A percentile compares a stretch with the other conserved stretches of the same genome.
These are phyloP conservation scores for Veloporphyrellus conicus DNA, from an alignment of 1,284 basidiomycete genomes.

Conservation along the genomic window DNA sequence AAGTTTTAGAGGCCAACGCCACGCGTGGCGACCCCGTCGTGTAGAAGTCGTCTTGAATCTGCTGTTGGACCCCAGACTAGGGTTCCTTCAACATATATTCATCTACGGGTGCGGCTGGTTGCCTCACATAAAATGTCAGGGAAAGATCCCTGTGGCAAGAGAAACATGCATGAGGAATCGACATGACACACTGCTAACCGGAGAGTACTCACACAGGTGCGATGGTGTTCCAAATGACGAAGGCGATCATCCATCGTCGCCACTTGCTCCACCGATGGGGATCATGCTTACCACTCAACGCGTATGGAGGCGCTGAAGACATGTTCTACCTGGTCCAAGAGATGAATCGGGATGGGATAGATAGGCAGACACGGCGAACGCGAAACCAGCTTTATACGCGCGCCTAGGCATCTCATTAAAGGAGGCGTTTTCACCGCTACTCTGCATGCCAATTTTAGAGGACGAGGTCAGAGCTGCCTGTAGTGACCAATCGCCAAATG, in stretches of 20 bases:
- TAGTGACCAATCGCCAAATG: constrained; percentile 24
- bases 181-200: not conserved
- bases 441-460: not conserved
- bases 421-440: not conserved
- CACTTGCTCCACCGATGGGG: constrained; percentile 28
- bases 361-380: not conserved
- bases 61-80: constrained; percentile 28
- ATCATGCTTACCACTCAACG: constrained; percentile 19
- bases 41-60: constrained; percentile 25
- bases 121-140: constrained; percentile 28
- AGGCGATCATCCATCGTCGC: constrained; percentile 26
- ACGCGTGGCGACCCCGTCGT: constrained; percentile 22
- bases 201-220: constrained; percentile 26
- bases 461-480: not conserved
- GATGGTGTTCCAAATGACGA: constrained; percentile 30
- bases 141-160: constrained; percentile 19
- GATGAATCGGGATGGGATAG: not conserved
- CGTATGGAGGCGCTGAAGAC: constrained; percentile 19
- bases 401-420: not conserved
- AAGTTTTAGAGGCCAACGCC: constrained; percentile 30
- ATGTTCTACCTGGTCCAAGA: constrained; percentile 8
- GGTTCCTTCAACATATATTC: constrained; percentile 3
- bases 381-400: constrained; percentile 22
- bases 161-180: constrained; percentile 1
- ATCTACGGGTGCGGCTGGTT: not conserved